Conservation (phyloP, 306 rosid genomes). For the Rubus parviflorus region DNA sequence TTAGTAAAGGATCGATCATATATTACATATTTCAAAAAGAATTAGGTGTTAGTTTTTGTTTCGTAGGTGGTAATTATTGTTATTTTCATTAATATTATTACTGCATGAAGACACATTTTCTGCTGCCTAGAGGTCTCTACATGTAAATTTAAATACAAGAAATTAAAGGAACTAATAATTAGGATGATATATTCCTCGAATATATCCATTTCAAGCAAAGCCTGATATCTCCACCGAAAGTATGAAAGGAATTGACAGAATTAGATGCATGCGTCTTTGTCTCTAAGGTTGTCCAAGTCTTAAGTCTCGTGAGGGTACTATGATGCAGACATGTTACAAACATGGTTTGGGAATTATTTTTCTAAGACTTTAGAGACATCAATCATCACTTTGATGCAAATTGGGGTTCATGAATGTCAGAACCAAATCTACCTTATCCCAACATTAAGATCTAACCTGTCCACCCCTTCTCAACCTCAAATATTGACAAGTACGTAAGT, state of each 20-base stretch:
- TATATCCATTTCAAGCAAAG: not conserved
- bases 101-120: not conserved
- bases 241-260: constrained; percentile 11
- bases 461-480: constrained; percentile 48
- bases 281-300: constrained; percentile 20
- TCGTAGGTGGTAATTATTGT: not conserved
- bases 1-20: too few relatives aligned
- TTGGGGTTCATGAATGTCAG: constrained; percentile 77
- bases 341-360: constrained; percentile 21
- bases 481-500: constrained; percentile 51
- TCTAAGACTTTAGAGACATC: constrained; percentile 11
- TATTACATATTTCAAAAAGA: too few relatives aligned
- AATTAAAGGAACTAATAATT: not conserved
- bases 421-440: constrained; percentile 49
- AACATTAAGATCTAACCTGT: constrained; percentile 63
- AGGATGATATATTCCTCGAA: not conserved
- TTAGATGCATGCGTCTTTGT: constrained; percentile 35
- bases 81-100: not conserved
- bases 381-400: constrained; percentile 23
- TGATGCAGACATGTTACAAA: constrained; percentile 44
- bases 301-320: constrained; percentile 5
- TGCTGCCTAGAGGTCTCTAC: not conserved
- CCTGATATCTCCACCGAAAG: constrained; percentile 4
- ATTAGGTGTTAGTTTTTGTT: not conserved
- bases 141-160: not conserved